phyloP scores from a whole-genome alignment of 139 green algal species.

The Micractinium conductrix region DNA sequence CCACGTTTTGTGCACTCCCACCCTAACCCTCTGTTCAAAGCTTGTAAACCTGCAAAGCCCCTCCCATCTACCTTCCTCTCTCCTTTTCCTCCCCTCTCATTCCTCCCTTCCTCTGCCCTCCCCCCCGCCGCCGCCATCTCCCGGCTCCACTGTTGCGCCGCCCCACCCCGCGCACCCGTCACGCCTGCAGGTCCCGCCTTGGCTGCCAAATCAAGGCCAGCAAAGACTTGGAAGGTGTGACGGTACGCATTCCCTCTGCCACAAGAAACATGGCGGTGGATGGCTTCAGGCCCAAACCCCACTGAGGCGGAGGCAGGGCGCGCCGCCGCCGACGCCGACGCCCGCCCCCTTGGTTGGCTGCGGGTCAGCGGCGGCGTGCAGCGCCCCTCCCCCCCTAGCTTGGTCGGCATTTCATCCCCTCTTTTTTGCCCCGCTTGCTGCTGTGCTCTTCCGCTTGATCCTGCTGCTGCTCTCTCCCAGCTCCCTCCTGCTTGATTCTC shows the following conservation, averaged over 20 bases:
- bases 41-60: no score
- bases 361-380: no score
- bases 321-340: no score
- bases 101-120: not conserved
- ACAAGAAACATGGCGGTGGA: conserved; percentile 96
- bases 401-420: not conserved
- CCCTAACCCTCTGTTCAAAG: no score
- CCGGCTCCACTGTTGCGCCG: not conserved
- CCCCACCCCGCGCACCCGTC: not conserved
- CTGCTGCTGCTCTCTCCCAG: no score
- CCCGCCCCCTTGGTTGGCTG: not conserved
- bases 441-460: not conserved
- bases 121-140: not conserved
- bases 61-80: not conserved
- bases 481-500: no score
- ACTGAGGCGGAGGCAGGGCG: conserved; percentile 48
- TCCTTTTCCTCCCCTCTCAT: not conserved
- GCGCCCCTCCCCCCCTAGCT: not conserved
- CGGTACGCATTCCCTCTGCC: conserved; percentile 90
- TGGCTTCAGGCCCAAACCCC: conserved; percentile 83
- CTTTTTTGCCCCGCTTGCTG: not conserved
- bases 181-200: conserved; percentile 83
- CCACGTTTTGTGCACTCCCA: no score
- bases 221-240: conserved; percentile 92
- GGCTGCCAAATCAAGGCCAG: conserved; percentile 94